phyloP scores from a whole-genome alignment of 768 basidiomycete genomes.

The Naganishia friedmannii region DNA sequence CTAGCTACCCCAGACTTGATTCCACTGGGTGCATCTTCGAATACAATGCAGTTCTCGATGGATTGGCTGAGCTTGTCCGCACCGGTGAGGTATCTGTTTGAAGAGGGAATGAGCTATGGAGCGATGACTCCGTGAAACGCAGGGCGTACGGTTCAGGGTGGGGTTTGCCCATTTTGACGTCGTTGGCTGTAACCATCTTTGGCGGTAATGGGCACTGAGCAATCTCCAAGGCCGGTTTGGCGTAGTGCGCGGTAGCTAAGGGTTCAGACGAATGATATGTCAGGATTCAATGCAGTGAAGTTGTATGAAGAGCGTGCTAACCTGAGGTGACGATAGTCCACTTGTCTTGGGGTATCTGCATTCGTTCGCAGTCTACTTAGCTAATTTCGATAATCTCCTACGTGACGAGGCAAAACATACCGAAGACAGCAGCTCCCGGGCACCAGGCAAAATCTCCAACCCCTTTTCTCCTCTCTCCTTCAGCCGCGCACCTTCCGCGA shows the following conservation, averaged over 20 bases:
- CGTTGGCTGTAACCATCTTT: constrained; percentile 70
- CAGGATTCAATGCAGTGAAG: not conserved
- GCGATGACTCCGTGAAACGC: no score
- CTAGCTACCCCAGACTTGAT: constrained; percentile 71
- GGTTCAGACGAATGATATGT: not conserved
- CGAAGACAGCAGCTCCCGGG: constrained; percentile 59
- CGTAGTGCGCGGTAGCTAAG: constrained; percentile 75
- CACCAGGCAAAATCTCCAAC: constrained; percentile 65
- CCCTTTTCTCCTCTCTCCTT: constrained; percentile 58
- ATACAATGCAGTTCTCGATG: constrained; percentile 67
- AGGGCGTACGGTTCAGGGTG: constrained; percentile 64
- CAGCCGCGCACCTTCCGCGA: constrained; percentile 52
- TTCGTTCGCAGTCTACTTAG: not conserved
- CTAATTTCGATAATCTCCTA: no score
- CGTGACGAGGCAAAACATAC: no score
- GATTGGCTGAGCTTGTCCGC: constrained; percentile 63
- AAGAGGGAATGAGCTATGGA: not conserved
- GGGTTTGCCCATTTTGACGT: constrained; percentile 77
- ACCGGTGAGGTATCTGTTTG: constrained; percentile 65
- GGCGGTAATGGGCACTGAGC: constrained; percentile 63
- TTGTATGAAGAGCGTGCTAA: constrained; percentile 41
- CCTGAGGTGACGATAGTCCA: constrained; percentile 88
- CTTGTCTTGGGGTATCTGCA: constrained; percentile 27
- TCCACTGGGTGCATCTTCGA: constrained; percentile 87
- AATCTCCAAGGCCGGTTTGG: constrained; percentile 64